phyloP scores from a whole-genome alignment of 805 yeast species.

The Starmerella powellii region DNA sequence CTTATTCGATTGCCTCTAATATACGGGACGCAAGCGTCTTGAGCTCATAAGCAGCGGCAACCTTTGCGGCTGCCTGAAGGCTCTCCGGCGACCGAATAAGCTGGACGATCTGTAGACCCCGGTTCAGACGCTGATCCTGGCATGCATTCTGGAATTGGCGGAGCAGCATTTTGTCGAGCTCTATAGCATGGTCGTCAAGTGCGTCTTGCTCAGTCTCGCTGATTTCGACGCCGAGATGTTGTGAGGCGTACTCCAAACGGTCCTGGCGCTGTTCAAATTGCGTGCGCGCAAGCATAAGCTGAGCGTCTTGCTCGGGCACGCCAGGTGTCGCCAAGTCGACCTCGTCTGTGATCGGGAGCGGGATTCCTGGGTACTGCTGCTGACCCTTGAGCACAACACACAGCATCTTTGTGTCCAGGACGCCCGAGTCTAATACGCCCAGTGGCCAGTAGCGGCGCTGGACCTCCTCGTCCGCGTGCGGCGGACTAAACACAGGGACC shows the following conservation, averaged over 20 bases:
- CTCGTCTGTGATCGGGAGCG: constrained; percentile 74
- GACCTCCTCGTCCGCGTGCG: constrained; percentile 34
- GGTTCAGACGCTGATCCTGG: constrained; percentile 46
- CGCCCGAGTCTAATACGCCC: constrained; percentile 34
- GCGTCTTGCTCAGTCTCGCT: constrained; percentile 36
- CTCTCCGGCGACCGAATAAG: constrained; percentile 69
- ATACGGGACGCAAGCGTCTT: constrained; percentile 38
- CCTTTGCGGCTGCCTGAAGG: constrained; percentile 67
- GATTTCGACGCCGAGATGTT: constrained; percentile 12
- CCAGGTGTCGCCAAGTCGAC: constrained; percentile 60
- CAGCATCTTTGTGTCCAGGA: constrained; percentile 48
- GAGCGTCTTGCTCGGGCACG: constrained; percentile 21
- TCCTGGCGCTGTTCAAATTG: constrained; percentile 22
- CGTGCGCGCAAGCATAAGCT: constrained; percentile 23
- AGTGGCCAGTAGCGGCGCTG: constrained; percentile 77
- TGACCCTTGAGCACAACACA: constrained; percentile 63
- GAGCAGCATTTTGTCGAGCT: constrained; percentile 66
- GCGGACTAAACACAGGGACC: constrained; percentile 69
- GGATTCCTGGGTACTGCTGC: constrained; percentile 60
- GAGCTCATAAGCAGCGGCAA: constrained; percentile 62
- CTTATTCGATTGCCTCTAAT: constrained; percentile 6
- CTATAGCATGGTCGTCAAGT: constrained; percentile 40
- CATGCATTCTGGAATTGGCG: constrained; percentile 67
- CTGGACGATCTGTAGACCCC: constrained; percentile 57
- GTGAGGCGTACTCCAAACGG: constrained; percentile 17